Evolutionary conservation across 2,329 filamentous ascomycete genomes (phyloP).

Genomic region (Podosphaera leucotricha): DNA sequence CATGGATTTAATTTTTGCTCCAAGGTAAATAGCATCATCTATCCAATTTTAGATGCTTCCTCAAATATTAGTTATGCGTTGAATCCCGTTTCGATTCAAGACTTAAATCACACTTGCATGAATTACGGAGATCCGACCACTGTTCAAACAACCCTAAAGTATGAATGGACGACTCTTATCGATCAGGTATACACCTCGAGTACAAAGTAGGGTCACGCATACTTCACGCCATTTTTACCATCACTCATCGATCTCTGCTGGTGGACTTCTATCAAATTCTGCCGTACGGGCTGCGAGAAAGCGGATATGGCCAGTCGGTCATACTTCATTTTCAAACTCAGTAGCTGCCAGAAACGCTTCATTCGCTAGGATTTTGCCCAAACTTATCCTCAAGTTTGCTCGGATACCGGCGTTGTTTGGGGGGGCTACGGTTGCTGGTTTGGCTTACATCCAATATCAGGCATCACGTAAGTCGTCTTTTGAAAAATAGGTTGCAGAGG

Average conservation of each 20-base stretch:
- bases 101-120: constrained; percentile 6
- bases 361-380: constrained; percentile 48
- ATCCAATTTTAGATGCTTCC: too few relatives aligned
- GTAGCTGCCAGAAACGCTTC: constrained; percentile 39
- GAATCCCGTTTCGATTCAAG: background rate
- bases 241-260: constrained; percentile 30
- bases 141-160: constrained; percentile 1
- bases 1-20: too few relatives aligned
- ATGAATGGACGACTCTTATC: constrained; percentile 37
- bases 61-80: too few relatives aligned
- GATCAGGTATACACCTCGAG: constrained; percentile 43
- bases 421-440: constrained; percentile 60
- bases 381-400: constrained; percentile 71
- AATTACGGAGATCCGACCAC: constrained; percentile 2
- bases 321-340: constrained; percentile 64
- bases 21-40: too few relatives aligned
- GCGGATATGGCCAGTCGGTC: constrained; percentile 52
- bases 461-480: constrained; percentile 42
- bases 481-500: background rate
- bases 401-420: constrained; percentile 81
- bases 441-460: constrained; percentile 92
- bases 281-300: constrained; percentile 34
- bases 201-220: constrained; percentile 33
- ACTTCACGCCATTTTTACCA: constrained; percentile 40
- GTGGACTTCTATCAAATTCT: constrained; percentile 44